Evolutionary conservation across 768 basidiomycete genomes (phyloP).

Genomic region (Russula lepida): DNA sequence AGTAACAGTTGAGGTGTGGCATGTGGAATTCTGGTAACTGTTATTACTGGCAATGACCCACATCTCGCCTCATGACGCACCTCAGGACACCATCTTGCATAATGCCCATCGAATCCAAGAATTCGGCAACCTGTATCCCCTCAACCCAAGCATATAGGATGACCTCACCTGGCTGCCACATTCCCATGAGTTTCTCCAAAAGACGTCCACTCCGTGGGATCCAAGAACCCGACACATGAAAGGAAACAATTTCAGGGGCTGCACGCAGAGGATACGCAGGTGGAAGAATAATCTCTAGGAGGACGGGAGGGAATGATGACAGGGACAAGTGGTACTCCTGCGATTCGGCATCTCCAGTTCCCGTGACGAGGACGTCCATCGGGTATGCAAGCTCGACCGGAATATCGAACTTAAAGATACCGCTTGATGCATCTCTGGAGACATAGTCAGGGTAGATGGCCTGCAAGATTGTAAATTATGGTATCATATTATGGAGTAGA

Average conservation of each 20-base stretch:
- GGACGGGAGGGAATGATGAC: slow-evolving; percentile 53
- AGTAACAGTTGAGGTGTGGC: slow-evolving; percentile 47
- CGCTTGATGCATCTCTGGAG: slow-evolving; percentile 33
- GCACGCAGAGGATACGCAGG: slow-evolving; percentile 43
- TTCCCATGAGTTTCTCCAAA: slow-evolving; percentile 35
- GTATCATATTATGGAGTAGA: neutral
- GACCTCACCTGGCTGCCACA: slow-evolving; percentile 55
- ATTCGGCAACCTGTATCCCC: slow-evolving; percentile 58
- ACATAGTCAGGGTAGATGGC: slow-evolving; percentile 74
- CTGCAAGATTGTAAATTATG: slow-evolving; percentile 29
- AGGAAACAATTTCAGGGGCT: slow-evolving; percentile 47
- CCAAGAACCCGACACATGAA: slow-evolving; percentile 56
- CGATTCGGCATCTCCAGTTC: slow-evolving; percentile 21
- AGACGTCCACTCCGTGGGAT: slow-evolving; percentile 36
- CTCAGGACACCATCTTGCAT: slow-evolving; percentile 15
- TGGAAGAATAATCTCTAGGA: slow-evolving; percentile 47
- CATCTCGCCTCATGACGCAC: neutral
- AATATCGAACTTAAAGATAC: slow-evolving; percentile 48
- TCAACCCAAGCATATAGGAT: slow-evolving; percentile 68
- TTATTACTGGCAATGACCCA: neutral
- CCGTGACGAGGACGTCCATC: slow-evolving; percentile 33
- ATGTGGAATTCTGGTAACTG: slow-evolving; percentile 41
- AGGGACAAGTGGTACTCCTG: slow-evolving; percentile 30
- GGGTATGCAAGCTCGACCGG: slow-evolving; percentile 51
- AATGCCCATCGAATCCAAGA: slow-evolving; percentile 42